Evolutionary conservation across 2,329 filamentous ascomycete species (phyloP).

Genomic region (Zalaria sp.): DNA sequence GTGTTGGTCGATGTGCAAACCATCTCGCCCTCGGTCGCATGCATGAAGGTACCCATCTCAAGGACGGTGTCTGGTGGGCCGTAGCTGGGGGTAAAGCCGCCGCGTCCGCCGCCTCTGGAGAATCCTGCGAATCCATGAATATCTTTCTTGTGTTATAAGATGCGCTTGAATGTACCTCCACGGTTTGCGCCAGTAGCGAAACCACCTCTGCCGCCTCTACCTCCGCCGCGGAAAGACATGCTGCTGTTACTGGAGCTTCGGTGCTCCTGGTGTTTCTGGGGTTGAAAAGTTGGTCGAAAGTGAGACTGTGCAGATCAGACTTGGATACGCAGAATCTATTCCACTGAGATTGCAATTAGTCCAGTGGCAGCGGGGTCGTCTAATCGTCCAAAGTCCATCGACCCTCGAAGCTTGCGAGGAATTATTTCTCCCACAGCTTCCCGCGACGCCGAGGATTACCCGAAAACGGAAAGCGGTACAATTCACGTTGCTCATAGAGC

Average conservation of each 20-base stretch:
- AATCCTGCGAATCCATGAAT: neutral
- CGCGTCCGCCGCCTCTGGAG: slow-evolving; percentile 3
- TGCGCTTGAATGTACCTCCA: slow-evolving; percentile 11
- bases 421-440: too few species aligned
- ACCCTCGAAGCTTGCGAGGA: too few species aligned
- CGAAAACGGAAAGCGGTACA: too few species aligned
- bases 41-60: slow-evolving; percentile 89
- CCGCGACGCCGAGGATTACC: too few species aligned
- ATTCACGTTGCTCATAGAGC: too few species aligned
- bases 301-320: too few species aligned
- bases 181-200: slow-evolving; percentile 13
- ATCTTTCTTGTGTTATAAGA: too few species aligned
- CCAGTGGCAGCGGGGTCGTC: too few species aligned
- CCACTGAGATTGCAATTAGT: too few species aligned
- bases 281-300: too few species aligned
- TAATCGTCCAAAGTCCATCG: too few species aligned
- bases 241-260: slow-evolving; percentile 7
- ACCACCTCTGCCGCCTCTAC: slow-evolving; percentile 10
- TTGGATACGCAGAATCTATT: too few species aligned
- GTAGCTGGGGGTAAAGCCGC: neutral
- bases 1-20: slow-evolving; percentile 90
- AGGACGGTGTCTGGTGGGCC: slow-evolving; percentile 2
- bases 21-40: slow-evolving; percentile 95
- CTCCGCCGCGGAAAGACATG: slow-evolving; percentile 12
- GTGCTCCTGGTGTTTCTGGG: neutral